Base-by-base conservation (phyloP, 306 rosid species). In the Dalbergia oliveri region DNA sequence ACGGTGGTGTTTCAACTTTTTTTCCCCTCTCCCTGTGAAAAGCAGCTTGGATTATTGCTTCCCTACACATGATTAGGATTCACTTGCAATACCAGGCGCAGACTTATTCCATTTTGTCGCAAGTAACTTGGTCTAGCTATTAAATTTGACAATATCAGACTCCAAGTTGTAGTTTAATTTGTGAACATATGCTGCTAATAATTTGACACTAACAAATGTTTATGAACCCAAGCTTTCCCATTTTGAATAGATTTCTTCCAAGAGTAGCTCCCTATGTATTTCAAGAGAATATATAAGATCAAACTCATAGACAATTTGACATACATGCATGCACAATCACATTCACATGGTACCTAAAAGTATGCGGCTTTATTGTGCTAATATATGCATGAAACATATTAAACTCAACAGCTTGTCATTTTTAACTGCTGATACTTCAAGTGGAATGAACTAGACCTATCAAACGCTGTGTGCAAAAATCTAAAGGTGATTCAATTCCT, bases 1-100 rank as follows among this genome's bases (percentile, higher is more conserved):
- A 19, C 1, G 47, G 10, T 33, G 11, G 21, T 62, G 63, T 62
- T 75, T 53, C 35, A 31, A 9, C 0, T 5, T 3, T 21, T 53
- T 15, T 15, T 41, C n/a, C 1, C 1, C 50, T 44, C 0, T 75
- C 3, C 11, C 50, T 44, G 6, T 75, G 81, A 58, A 13, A 35
- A 75, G 62, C 60, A 75, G 37, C n/a, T 21, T 21, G 37, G 68
- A 56, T 66, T 67, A 67, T 67, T 78, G 45, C 56, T 66, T 77
- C 43, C 44, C 54, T 16, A 41, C 4, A 39, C 58, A 21, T 39
- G 9, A 12, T 35, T 60, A 19, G 56, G 39, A 41, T 60, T 43
- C 58, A 44, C 23, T 18, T 23, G 6, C 12, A 75, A 9, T n/a
- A 50, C n/a, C n/a, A 51, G 81, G 37, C 15, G 31, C 31, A 14